Evolutionary conservation across 2,329 filamentous ascomycete species (phyloP), one percentile per base, ranked within the genome.

Genomic region (Aspergillus felis): DNA sequence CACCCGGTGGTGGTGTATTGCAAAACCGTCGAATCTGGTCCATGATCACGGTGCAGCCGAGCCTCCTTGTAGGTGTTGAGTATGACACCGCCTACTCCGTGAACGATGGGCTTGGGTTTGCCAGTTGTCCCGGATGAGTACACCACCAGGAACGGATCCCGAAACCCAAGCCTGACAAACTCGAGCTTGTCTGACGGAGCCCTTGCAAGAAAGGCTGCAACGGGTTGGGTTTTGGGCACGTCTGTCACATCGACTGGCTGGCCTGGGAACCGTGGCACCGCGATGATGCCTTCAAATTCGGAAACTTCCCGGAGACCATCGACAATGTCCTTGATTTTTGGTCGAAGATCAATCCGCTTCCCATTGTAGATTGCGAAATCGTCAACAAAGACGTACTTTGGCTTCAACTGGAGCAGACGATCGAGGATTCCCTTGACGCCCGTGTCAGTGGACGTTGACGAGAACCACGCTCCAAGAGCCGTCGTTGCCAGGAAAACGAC

Each of bases 101-200:
- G 91, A 2, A 93, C 89, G 61, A 95, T 94, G 58, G 90, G 92
- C 68, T 95, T 95, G 12, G 91, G 91, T 22, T 84, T 85, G 3
- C 91, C 91, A 0, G 91, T 95, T 0, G 91, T 95, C 2, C 91
- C 91, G 1, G 87, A 90, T 0, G 88, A 84, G 67, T 91, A 95
- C 57, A 88, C 89, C 38, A 95, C 82, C 35, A 93, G 75, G 72
- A 90, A 88, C 0, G 91, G 90, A 61, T 93, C 89, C 28, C 86
- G 80, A 70, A 92, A 94, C 0, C 74, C 81, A 5, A 90, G 76
- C 42, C 85, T 81, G 42, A 82, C 81, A 58, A 91, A 87, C 2
- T 78, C 74, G 0, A 83, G 64, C 20, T 72, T 67, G 5, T 74
- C 70, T 71, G 63, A 66, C 7, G 41, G 25, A 12, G 64, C 62